Base-by-base conservation (phyloP, 176 grass and related monocot genomes). In the Themeda triandra region DNA sequence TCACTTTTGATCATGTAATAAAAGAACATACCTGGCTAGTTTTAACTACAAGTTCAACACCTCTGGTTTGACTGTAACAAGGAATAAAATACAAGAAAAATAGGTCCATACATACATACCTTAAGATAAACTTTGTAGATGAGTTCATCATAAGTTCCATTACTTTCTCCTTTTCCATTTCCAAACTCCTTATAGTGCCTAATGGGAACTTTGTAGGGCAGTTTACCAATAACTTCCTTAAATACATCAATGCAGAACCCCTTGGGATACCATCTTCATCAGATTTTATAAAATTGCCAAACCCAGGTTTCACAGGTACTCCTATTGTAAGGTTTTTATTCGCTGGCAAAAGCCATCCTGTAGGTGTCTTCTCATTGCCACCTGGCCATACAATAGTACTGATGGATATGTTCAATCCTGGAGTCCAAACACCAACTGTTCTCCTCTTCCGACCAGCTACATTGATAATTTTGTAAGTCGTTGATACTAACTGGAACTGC, bases 341-440 rank as follows among this genome's bases (percentile, higher is more conserved):
- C 1, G 12, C 83, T 28, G 95, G 92, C 25, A 94, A 95, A 66
- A 94, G 25, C 90, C 92, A 97, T 63, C 95, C 95, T 77, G 84
- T 94, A 4, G 95, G 86, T 69, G 5, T 13, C 45, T 10, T 6
- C 35, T 12, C 39, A 23, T 58, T 56, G 21, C 65, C 48, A 37
- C 90, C 90, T 13, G 92, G 90, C 95, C 95, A 97, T 66, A 19
- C 54, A 10, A 92, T 71, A 75, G 36, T 39, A 69, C 42, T 28
- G 39, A 41, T 41, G 12, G 85, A 94, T 63, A 75, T 78, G 30
- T 69, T 45, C 54, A 37, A 44, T 65, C 1, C 6, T 39, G 71
- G 80, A 85, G 84, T 87, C 89, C 73, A 77, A 62, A 84, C 75
- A 23, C 86, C 90, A 23, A 94, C 82, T 75, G 31, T n/a, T 81